Conservation (phyloP, 2,329 filamentous ascomycete genomes). For the Fusarium secorum region DNA sequence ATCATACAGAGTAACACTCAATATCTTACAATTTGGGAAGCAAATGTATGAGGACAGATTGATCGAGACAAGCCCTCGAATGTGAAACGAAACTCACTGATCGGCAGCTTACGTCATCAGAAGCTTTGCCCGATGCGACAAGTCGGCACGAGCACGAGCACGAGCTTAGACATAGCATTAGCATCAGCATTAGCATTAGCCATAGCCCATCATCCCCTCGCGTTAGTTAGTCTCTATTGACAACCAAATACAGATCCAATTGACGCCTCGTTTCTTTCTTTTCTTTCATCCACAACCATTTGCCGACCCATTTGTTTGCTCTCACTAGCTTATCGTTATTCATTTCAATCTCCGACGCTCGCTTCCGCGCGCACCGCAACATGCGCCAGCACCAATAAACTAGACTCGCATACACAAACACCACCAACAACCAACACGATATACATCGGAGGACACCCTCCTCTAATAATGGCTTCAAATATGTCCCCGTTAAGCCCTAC, state of each 20-base stretch:
- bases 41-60: neutral
- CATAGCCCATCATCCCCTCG: constrained; percentile 5
- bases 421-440: neutral
- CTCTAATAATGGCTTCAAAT: constrained; percentile 26
- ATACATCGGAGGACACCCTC: constrained; percentile 5
- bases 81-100: neutral
- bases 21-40: neutral
- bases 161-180: neutral
- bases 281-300: neutral
- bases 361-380: constrained; percentile 13
- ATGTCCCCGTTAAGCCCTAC: constrained; percentile 24
- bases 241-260: constrained; percentile 31
- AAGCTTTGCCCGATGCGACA: constrained; percentile 28
- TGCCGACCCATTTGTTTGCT: constrained; percentile 3
- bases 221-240: constrained; percentile 33
- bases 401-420: constrained; percentile 10
- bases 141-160: constrained; percentile 27
- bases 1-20: no score
- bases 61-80: neutral
- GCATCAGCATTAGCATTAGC: neutral
- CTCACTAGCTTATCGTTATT: constrained; percentile 16
- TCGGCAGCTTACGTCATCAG: constrained; percentile 38
- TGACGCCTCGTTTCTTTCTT: constrained; percentile 17
- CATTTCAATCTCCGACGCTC: constrained; percentile 4
- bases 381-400: constrained; percentile 28